Percentiles rank a stretch among this genome's conserved stretches.
These are phyloP conservation scores for Botryobasidium botryosum DNA, from an alignment of 768 basidiomycete species.

Conservation along the genomic window DNA sequence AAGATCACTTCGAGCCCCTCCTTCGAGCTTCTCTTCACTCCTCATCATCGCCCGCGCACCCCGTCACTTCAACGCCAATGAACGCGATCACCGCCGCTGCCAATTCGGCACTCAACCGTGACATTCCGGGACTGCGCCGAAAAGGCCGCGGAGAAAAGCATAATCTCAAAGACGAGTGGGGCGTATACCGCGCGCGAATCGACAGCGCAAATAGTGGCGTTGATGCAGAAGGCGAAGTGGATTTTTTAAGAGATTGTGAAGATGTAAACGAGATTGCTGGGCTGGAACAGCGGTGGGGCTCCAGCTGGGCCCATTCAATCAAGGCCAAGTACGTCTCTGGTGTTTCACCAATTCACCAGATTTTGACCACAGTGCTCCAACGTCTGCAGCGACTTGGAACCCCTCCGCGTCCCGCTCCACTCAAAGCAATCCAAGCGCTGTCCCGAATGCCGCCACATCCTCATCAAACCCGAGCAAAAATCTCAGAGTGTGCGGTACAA, in stretches of 20 bases:
- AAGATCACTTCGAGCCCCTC: slow-evolving; percentile 94
- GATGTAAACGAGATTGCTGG: slow-evolving; percentile 37
- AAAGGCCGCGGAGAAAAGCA: slow-evolving; percentile 1
- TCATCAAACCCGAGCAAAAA: slow-evolving; percentile 97
- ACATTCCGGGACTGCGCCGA: slow-evolving; percentile 26
- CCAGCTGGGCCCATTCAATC: slow-evolving; percentile 56
- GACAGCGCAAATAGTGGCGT: slow-evolving; percentile 43
- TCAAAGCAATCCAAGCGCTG: slow-evolving; percentile 94
- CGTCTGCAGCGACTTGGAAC: slow-evolving; percentile 57
- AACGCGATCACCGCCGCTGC: slow-evolving; percentile 54
- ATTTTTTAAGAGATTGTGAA: slow-evolving; percentile 41
- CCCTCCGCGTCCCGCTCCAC: slow-evolving; percentile 79
- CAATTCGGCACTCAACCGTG: slow-evolving; percentile 72
- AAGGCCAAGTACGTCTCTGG: slow-evolving; percentile 37
- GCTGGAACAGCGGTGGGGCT: slow-evolving; percentile 66
- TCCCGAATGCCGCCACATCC: slow-evolving; percentile 82
- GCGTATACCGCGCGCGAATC: slow-evolving; percentile 35
- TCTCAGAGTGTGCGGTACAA: slow-evolving; percentile 88
- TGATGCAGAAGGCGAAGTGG: slow-evolving; percentile 51
- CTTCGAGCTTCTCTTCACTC: slow-evolving; percentile 31
- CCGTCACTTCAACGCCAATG: slow-evolving; percentile 32
- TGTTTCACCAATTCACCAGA: neutral
- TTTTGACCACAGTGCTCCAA: slow-evolving; percentile 2
- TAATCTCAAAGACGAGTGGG: slow-evolving; percentile 16
- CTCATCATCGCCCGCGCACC: slow-evolving; percentile 5